Conservation (phyloP, 305 asterid genomes). For the Fraxinus ornus region DNA sequence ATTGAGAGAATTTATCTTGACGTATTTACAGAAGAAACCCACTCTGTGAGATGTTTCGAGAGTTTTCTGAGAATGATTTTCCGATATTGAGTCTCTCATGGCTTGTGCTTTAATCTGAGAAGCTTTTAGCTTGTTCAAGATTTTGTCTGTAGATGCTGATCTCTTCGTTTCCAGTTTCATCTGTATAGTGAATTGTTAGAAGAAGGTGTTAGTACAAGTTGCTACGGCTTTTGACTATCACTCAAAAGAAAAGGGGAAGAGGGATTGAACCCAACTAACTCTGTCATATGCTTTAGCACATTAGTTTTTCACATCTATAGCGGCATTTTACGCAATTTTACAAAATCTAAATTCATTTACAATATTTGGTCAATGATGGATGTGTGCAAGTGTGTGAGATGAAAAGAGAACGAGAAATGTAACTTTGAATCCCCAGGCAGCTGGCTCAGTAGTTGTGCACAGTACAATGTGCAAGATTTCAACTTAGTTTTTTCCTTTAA, state of each 20-base stretch:
- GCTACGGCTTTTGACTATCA: not conserved
- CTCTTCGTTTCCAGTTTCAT: conserved; percentile 70
- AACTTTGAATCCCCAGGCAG: not conserved
- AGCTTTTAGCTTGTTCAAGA: conserved; percentile 47
- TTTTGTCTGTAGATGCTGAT: conserved; percentile 61
- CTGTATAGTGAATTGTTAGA: conserved; percentile 25
- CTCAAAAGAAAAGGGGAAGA: too few species aligned
- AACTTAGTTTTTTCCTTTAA: not conserved
- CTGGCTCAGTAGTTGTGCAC: not conserved
- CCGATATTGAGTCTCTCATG: conserved; percentile 47
- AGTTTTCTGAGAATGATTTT: conserved; percentile 21
- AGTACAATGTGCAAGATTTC: not conserved
- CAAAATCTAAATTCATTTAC: not conserved
- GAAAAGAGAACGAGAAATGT: not conserved
- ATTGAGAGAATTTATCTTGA: conserved; percentile 31
- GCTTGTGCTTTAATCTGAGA: conserved; percentile 56
- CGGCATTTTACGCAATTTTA: too few species aligned
- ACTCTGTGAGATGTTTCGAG: conserved; percentile 23
- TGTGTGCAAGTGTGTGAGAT: not conserved
- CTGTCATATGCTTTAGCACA: too few species aligned
- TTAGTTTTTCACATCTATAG: too few species aligned
- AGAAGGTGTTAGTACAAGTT: not conserved
- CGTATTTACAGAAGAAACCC: conserved; percentile 24
- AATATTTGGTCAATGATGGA: not conserved
- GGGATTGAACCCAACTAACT: not conserved